Evolutionary conservation across 371 early-diverging fungal genomes (phyloP), one percentile per base, ranked within the genome.

Genomic region (Batkoa obscura): DNA sequence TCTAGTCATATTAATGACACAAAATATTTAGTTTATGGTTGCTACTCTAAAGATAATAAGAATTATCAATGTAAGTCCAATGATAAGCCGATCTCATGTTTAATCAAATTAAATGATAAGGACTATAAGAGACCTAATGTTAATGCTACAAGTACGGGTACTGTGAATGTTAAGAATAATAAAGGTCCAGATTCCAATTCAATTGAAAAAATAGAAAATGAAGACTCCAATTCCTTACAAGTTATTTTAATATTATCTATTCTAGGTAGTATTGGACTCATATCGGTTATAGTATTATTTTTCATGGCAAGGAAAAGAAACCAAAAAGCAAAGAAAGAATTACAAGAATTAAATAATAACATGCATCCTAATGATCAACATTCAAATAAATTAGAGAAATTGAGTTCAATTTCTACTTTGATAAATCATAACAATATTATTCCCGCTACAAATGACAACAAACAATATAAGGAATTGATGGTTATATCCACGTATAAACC

Each of bases 401-500:
- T 23, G 23, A 23, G 23, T 23, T 23, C 23, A 23, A 23, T 23
- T 23, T 23, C 23, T 23, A 23, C 23, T 23, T 23, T 23, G 23
- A 23, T 23, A 23, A 23, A 23, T 0, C 23, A 23, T 23, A 23
- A 23, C 23, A 23, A 23, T 23, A 23, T 23, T 23, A 23, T 23
- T 23, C 23, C 23, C 23, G 23, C 23, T 23, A 23, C 23, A 23
- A 23, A 23, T 23, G 23, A 23, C 23, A 23, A 23, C 35, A 39
- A 35, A 12, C 9, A 38, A 43, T 17, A 46, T 5, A 55, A 43
- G n/a, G 42, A n/a, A 34, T 65, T 58, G 39, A 65, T 59, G 30
- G 79, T 78, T 1, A 62, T 70, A 1, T 66, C 73, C 0, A 75
- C 74, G 0, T 83, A 78, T 55, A 70, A 73, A 23, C 83, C 83